A percentile compares a stretch with the other conserved stretches of the same genome.
These are phyloP conservation scores for Wolfiporia cocos DNA, from an alignment of 1,284 basidiomycete genomes.

Conservation along the genomic window DNA sequence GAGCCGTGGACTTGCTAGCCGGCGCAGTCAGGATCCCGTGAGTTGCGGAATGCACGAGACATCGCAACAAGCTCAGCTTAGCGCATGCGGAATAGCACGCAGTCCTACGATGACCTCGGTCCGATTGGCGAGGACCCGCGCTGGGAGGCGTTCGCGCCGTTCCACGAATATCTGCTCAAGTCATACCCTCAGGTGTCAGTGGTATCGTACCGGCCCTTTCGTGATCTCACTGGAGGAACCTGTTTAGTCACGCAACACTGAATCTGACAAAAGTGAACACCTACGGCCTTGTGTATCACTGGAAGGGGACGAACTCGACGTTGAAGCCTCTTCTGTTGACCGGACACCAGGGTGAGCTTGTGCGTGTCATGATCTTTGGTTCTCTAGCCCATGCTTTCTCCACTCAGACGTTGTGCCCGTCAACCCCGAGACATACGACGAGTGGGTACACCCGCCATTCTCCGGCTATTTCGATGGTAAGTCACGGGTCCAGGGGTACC, in stretches of 20 bases:
- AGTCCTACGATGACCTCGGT: conserved; percentile 35
- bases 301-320: conserved; percentile 46
- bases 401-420: conserved; percentile 53
- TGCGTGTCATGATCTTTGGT: not conserved
- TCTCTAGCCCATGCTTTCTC: not conserved
- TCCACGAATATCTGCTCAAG: conserved; percentile 36
- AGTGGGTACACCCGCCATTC: conserved; percentile 40
- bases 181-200: conserved; percentile 37
- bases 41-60: conserved; percentile 14
- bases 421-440: conserved; percentile 41
- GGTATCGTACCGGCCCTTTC: conserved; percentile 7
- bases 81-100: too few relatives aligned
- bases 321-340: conserved; percentile 64
- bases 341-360: conserved; percentile 51
- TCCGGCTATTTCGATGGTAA: conserved; percentile 31
- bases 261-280: conserved; percentile 54
- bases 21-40: conserved; percentile 41
- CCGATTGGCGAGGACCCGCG: conserved; percentile 37
- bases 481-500: not conserved
- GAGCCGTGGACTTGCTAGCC: conserved; percentile 46
- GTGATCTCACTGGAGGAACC: not conserved
- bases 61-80: too few relatives aligned
- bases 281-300: conserved; percentile 60
- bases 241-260: conserved; percentile 42
- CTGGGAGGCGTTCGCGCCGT: conserved; percentile 35